Conservation (phyloP, 2,329 filamentous ascomycete genomes). For the Trichoderma pleuroti region DNA sequence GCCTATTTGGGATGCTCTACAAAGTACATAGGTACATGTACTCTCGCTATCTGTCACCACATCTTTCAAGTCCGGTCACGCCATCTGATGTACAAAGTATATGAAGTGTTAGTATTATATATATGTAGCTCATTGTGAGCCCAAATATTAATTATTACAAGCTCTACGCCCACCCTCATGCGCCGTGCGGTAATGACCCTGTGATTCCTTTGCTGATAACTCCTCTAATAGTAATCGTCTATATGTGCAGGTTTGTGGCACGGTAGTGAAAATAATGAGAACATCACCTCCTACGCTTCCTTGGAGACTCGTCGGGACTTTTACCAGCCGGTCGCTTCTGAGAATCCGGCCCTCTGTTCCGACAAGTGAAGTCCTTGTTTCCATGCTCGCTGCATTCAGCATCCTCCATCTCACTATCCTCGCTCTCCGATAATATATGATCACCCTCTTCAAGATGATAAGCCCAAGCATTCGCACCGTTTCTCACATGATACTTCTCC, state of each 20-base stretch:
- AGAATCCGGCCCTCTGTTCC: not conserved
- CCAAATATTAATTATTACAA: not conserved
- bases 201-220: not conserved
- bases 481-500: constrained; percentile 21
- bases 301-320: not conserved
- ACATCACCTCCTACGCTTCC: not conserved
- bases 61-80: not conserved
- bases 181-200: not conserved
- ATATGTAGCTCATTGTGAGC: not conserved
- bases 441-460: not conserved
- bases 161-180: not conserved
- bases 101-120: not conserved
- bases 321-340: not conserved
- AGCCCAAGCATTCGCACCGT: not conserved
- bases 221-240: not conserved
- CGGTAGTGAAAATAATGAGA: not conserved
- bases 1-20: not conserved
- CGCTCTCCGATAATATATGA: not conserved
- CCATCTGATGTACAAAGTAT: not conserved
- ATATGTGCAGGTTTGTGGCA: not conserved
- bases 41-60: not conserved
- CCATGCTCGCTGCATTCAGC: not conserved
- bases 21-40: not conserved
- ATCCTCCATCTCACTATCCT: not conserved
- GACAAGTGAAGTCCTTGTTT: not conserved